Conservation (phyloP, 2,329 filamentous ascomycete genomes). For the Akanthomyces muscarius region DNA sequence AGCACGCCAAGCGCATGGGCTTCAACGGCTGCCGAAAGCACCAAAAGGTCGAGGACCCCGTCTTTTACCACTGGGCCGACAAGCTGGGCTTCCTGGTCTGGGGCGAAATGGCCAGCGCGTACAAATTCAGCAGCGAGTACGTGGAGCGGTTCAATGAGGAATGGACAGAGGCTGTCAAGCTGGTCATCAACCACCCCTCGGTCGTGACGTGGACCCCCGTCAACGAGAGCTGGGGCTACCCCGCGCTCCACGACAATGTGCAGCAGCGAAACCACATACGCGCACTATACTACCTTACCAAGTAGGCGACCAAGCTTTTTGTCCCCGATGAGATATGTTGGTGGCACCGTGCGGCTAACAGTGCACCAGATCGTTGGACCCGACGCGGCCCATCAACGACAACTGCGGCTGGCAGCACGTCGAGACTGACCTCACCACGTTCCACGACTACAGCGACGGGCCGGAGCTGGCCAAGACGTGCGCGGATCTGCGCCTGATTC, state of each 20-base stretch:
- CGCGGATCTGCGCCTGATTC: constrained; percentile 48
- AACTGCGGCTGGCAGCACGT: constrained; percentile 72
- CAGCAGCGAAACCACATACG: constrained; percentile 62
- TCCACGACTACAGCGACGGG: constrained; percentile 63
- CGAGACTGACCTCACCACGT: constrained; percentile 59
- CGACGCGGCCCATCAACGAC: constrained; percentile 62
- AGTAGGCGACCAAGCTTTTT: constrained; percentile 36
- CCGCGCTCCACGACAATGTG: constrained; percentile 49
- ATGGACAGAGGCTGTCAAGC: constrained; percentile 58
- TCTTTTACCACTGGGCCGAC: constrained; percentile 60
- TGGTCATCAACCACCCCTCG: constrained; percentile 63
- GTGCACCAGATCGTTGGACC: constrained; percentile 46
- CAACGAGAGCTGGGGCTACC: constrained; percentile 63
- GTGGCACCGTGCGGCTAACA: not conserved
- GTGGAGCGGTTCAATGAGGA: constrained; percentile 58
- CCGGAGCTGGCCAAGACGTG: constrained; percentile 53
- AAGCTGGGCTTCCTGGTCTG: constrained; percentile 58
- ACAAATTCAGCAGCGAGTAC: constrained; percentile 57
- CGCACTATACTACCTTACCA: constrained; percentile 60
- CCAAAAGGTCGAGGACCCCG: constrained; percentile 59
- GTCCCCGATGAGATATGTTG: no score
- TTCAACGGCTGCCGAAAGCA: constrained; percentile 64
- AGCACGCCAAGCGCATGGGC: constrained; percentile 55
- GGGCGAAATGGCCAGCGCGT: constrained; percentile 63
- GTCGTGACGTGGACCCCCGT: constrained; percentile 64